These are phyloP conservation scores for Penicillium hesseltinei DNA, from an alignment of 2,329 filamentous ascomycete species.

Conservation along the genomic window DNA sequence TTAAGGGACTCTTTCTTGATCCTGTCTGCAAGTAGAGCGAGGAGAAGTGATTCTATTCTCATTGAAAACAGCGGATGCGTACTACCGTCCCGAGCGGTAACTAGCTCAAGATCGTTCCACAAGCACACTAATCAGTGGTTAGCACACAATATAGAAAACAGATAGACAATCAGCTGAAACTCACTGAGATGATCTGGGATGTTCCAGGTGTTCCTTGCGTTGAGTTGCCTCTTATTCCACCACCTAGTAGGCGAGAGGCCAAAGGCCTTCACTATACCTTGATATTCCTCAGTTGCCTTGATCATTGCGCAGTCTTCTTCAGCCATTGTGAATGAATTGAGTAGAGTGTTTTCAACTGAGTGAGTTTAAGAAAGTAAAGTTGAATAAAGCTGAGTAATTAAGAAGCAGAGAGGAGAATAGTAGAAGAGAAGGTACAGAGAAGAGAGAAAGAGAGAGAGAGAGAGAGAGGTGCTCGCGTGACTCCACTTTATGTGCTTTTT, in stretches of 20 bases:
- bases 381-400: neutral
- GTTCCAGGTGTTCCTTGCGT: neutral
- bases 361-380: neutral
- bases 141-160: neutral
- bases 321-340: neutral
- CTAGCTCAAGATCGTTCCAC: neutral
- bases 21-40: neutral
- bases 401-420: neutral
- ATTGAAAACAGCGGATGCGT: neutral
- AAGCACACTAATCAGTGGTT: neutral
- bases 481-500: neutral
- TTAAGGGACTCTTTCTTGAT: neutral
- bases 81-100: neutral
- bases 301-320: neutral
- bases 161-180: neutral
- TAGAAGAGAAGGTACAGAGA: neutral
- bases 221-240: neutral
- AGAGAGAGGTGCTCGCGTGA: no score
- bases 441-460: neutral
- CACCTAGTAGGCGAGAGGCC: neutral
- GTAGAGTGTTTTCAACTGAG: neutral
- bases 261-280: neutral
- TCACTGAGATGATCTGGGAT: neutral
- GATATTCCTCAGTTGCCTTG: neutral
- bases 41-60: constrained; percentile 2